Evolutionary conservation across 192 early-diverging fungal genomes (phyloP).

Genomic region (Jimgerdemannia flammicorona): DNA sequence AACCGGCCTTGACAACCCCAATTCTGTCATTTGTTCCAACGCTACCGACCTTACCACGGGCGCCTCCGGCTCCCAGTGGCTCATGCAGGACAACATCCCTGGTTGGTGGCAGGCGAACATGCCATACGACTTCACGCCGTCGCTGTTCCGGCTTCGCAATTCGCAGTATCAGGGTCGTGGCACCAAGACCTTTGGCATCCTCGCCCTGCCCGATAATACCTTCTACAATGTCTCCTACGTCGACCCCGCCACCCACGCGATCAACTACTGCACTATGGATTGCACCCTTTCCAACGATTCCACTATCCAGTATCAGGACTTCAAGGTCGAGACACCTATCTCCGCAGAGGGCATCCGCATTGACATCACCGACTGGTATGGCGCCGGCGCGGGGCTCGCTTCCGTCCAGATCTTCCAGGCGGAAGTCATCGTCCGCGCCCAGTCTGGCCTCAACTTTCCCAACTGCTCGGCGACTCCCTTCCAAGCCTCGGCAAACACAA

Average conservation of each 20-base stretch:
- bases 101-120: constrained; percentile 66
- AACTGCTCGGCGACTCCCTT: not conserved
- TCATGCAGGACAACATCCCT: constrained; percentile 62
- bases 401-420: constrained; percentile 26
- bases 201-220: constrained; percentile 51
- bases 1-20: constrained; percentile 35
- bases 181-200: constrained; percentile 63
- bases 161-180: constrained; percentile 49
- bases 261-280: constrained; percentile 32
- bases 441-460: not conserved
- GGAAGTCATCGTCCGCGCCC: not conserved
- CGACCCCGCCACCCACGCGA: constrained; percentile 46
- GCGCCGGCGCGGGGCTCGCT: constrained; percentile 19
- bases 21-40: constrained; percentile 19
- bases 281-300: constrained; percentile 32
- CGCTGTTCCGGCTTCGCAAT: constrained; percentile 66
- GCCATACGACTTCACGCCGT: constrained; percentile 48
- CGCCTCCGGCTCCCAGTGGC: constrained; percentile 51
- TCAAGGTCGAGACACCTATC: constrained; percentile 30
- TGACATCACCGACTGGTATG: constrained; percentile 35
- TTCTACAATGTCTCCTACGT: constrained; percentile 58
- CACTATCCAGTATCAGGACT: constrained; percentile 38
- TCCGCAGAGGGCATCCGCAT: constrained; percentile 52
- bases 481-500: constrained; percentile 3
- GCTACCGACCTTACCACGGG: constrained; percentile 1